Base-by-base conservation (phyloP, 2,329 filamentous ascomycete genomes). In the Neofusicoccum sp. region DNA sequence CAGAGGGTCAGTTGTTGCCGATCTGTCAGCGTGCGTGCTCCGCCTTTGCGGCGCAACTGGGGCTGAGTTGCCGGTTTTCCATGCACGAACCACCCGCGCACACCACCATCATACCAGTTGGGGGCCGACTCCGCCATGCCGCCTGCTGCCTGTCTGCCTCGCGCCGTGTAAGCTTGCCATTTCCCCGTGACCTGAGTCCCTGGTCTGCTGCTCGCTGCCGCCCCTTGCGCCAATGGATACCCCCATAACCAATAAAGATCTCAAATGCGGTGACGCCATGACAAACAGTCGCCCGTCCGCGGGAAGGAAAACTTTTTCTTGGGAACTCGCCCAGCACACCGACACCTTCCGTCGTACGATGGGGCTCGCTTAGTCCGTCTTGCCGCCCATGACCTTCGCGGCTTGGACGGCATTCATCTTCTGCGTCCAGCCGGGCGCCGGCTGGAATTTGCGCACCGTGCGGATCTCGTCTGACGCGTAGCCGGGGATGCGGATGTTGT, bases 391-490 rank as follows among this genome's bases (percentile, higher is more conserved):
- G 62, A 79, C 92, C 80, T 98, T 98, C 48, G 92, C 91, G 1
- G 93, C 93, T 77, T 96, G 92, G 14, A 99, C 89, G 26, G 95
- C 93, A 70, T 92, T 93, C 89, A 99, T 96, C 82, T 99, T 99
- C 66, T 90, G 89, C 64, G 95, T 93, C 92, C 95, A 99, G 24
- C 87, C 90, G 14, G 89, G 80, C 20, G 91, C 88, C 1, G 95
- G 95, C 73, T 95, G 89, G 58, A 96, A 89, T 80, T 97, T 97
- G 73, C 93, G 88, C 31, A 98, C 93, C 0, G 92, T 97, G 61
- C 95, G 88, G 63, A 97, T 85, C 77, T 99, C 95, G 71, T 99
- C 95, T 3, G 92, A 90, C 0, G 91, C 91, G 77, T 96, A 98
- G 11, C 95, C 95, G 0, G 95, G 95, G 62, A 99, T 92, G 70